Evolutionary conservation across 1,284 basidiomycete species (phyloP).

Genomic region (Flammula alnicola): DNA sequence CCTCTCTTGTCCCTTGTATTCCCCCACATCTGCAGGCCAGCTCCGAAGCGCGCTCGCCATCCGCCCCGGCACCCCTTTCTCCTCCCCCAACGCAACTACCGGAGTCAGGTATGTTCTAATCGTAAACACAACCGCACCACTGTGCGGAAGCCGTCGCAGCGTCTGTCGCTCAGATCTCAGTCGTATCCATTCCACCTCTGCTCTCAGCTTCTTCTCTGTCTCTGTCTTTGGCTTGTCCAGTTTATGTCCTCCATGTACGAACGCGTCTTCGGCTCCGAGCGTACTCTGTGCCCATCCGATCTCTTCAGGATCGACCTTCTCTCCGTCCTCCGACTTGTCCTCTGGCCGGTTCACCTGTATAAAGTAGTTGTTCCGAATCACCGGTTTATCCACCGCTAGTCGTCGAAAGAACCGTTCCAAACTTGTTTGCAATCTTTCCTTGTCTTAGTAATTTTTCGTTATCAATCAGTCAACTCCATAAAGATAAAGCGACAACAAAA

Average conservation of each 20-base stretch:
- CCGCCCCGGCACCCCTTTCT: slow-evolving; percentile 68
- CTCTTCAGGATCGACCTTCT: slow-evolving; percentile 56
- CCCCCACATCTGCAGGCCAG: slow-evolving; percentile 70
- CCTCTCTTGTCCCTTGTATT: slow-evolving; percentile 61
- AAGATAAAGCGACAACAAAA: too few relatives aligned
- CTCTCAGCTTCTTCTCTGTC: slow-evolving; percentile 17
- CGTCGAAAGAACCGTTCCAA: slow-evolving; percentile 75
- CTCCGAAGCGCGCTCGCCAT: slow-evolving; percentile 69
- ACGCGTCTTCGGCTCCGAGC: slow-evolving; percentile 67
- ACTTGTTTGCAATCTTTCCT: slow-evolving; percentile 66
- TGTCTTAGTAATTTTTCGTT: slow-evolving; percentile 45
- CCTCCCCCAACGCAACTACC: slow-evolving; percentile 58
- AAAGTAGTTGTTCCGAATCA: slow-evolving; percentile 75
- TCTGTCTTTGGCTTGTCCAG: slow-evolving; percentile 28
- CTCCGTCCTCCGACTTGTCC: slow-evolving; percentile 13
- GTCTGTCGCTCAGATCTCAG: slow-evolving; percentile 77
- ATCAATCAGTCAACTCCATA: slow-evolving; percentile 14
- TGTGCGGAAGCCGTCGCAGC: slow-evolving; percentile 65
- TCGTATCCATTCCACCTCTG: slow-evolving; percentile 54
- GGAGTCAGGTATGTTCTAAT: slow-evolving; percentile 76
- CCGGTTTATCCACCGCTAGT: slow-evolving; percentile 68
- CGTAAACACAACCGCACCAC: slow-evolving; percentile 77
- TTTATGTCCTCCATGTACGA: slow-evolving; percentile 39
- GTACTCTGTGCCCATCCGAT: slow-evolving; percentile 69
- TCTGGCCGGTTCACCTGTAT: slow-evolving; percentile 57